A percentile compares a stretch with the other conserved stretches of the same genome.
These are phyloP conservation scores for Furcasterigmium furcatum DNA, from an alignment of 2,329 filamentous ascomycete species.

Conservation along the genomic window DNA sequence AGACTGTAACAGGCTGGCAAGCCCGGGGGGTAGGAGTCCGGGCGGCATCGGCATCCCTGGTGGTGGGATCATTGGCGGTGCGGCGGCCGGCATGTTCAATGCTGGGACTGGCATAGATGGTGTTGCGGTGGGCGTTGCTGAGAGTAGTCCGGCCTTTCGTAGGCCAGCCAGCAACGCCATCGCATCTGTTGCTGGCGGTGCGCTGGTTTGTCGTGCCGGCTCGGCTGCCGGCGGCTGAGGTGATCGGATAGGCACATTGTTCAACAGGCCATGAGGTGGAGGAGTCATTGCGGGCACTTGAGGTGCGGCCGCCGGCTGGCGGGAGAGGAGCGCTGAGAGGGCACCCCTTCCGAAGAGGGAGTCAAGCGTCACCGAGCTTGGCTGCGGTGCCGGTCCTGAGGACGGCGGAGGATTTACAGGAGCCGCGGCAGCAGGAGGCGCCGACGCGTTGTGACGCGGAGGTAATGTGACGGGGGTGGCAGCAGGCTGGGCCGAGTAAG, in stretches of 20 bases:
- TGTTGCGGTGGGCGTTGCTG: conserved; percentile 34
- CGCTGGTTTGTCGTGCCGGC: conserved; percentile 30
- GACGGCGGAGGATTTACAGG: conserved; percentile 21
- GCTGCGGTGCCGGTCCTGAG: conserved; percentile 17
- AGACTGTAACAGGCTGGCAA: conserved; percentile 29
- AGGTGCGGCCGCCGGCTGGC: conserved; percentile 43
- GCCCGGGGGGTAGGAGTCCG: conserved; percentile 26
- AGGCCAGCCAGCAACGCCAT: conserved; percentile 65
- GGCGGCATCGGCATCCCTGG: conserved; percentile 22
- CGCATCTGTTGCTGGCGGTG: conserved; percentile 40
- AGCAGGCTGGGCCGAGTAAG: conserved; percentile 36
- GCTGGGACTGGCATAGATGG: conserved; percentile 24
- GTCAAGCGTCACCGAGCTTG: conserved; percentile 46
- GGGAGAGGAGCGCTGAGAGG: conserved; percentile 55
- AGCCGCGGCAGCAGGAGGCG: conserved; percentile 28
- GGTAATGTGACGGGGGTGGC: conserved; percentile 34
- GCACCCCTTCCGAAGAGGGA: conserved; percentile 57
- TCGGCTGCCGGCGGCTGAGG: conserved; percentile 43
- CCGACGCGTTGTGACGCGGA: conserved; percentile 18
- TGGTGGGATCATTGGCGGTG: conserved; percentile 15
- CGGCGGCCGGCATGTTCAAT: not conserved
- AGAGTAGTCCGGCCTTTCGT: conserved; percentile 64
- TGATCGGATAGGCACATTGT: conserved; percentile 37
- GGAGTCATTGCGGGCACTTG: conserved; percentile 44
- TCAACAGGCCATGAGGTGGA: conserved; percentile 17